These are phyloP conservation scores for Stagonosporopsis vannaccii DNA, from an alignment of 2,329 filamentous ascomycete species.

Conservation along the genomic window DNA sequence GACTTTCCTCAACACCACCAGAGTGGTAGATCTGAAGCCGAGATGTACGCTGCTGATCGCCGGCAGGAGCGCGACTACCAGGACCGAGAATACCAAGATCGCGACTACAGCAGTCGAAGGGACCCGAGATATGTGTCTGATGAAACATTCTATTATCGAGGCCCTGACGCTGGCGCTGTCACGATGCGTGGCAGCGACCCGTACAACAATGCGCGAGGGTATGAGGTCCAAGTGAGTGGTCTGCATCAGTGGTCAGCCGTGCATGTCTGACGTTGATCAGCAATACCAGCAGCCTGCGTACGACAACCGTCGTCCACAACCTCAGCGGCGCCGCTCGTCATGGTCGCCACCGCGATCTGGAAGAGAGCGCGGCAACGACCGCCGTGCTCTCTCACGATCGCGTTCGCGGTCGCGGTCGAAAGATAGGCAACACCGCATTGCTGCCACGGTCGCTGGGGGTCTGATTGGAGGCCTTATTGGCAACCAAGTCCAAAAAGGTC, in stretches of 20 bases:
- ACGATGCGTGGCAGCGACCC: slow-evolving; percentile 23
- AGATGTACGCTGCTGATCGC: slow-evolving; percentile 32
- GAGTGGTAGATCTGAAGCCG: slow-evolving; percentile 6
- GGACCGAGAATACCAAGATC: slow-evolving; percentile 18
- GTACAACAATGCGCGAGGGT: slow-evolving; percentile 18
- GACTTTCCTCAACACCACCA: background rate
- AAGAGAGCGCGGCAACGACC: slow-evolving; percentile 20
- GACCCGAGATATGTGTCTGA: slow-evolving; percentile 26
- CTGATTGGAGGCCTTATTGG: slow-evolving; percentile 45
- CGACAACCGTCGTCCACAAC: slow-evolving; percentile 24
- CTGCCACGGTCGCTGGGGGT: slow-evolving; percentile 42
- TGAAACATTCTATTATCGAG: slow-evolving; percentile 24
- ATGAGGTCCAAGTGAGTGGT: slow-evolving; percentile 28
- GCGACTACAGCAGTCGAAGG: slow-evolving; percentile 17
- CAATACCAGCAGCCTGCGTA: slow-evolving; percentile 18
- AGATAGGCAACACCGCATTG: slow-evolving; percentile 31
- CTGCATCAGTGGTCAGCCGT: background rate
- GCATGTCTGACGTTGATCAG: slow-evolving; percentile 13
- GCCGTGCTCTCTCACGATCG: slow-evolving; percentile 21
- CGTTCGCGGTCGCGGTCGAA: slow-evolving; percentile 29
- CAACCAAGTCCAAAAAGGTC: slow-evolving; percentile 31
- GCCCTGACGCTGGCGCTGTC: slow-evolving; percentile 23
- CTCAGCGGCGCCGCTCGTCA: slow-evolving; percentile 33
- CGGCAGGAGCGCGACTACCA: slow-evolving; percentile 21
- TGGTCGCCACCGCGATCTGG: slow-evolving; percentile 39